Evolutionary conservation across 371 early-diverging fungal species (phyloP).

Genomic region (Hamiltosporidium magnivora): DNA sequence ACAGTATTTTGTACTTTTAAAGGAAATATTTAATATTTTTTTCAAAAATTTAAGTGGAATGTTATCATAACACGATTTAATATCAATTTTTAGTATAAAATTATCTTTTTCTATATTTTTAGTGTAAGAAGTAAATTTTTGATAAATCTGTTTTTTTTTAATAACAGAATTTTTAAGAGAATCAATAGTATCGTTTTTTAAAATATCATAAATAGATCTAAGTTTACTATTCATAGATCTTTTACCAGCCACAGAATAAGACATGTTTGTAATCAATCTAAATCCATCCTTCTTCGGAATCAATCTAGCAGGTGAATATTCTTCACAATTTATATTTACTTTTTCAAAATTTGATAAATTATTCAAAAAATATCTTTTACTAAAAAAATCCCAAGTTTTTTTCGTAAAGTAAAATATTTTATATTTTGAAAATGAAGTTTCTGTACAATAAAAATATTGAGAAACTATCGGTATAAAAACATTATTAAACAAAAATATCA

Average conservation of each 20-base stretch:
- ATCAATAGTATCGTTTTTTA: neutral
- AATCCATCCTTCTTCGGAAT: conserved; percentile 39
- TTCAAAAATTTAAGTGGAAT: conserved; percentile 28
- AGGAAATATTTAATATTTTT: conserved; percentile 8
- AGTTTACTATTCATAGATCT: neutral
- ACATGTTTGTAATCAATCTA: conserved; percentile 25
- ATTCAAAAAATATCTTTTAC: conserved; percentile 3
- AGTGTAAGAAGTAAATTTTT: neutral
- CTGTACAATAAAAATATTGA: conserved; percentile 33
- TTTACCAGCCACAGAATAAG: neutral
- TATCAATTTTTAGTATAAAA: conserved; percentile 40
- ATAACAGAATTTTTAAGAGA: conserved; percentile 1
- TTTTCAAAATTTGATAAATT: conserved; percentile 11
- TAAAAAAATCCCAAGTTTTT: conserved; percentile 8
- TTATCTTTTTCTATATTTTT: neutral
- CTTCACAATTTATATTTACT: neutral
- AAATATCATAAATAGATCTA: neutral
- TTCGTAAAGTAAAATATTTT: conserved; percentile 31
- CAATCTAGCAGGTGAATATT: conserved; percentile 16
- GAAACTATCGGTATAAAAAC: conserved; percentile 31
- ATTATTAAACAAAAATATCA: conserved; percentile 22
- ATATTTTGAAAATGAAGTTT: conserved; percentile 16
- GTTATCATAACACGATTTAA: conserved; percentile 46
- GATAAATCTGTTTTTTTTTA: neutral
- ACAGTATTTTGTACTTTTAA: conserved; percentile 7